Conservation (phyloP, 805 yeast species). For the Myxozyma kluyveri region DNA sequence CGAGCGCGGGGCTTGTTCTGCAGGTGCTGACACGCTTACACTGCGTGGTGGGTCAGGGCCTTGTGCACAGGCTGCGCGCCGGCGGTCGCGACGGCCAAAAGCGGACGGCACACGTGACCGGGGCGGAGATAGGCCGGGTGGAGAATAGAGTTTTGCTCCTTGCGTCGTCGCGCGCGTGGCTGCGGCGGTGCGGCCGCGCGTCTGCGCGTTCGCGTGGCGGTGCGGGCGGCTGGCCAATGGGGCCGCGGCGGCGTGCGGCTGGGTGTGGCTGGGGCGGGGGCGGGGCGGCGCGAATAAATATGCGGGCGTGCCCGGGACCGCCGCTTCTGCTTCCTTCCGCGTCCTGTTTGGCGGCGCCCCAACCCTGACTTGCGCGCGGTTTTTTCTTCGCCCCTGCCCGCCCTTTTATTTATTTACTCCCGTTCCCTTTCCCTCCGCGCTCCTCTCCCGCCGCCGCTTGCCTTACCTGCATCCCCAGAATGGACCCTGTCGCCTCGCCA, state of each 20-base stretch:
- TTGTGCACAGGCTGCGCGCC: constrained; percentile 41
- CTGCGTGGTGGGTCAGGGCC: no score
- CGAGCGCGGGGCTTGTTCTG: no score
- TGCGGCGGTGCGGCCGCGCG: constrained; percentile 6
- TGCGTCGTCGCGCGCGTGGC: not conserved
- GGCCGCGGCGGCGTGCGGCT: no score
- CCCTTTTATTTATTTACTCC: not conserved
- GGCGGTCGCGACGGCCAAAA: not conserved
- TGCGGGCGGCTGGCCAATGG: no score
- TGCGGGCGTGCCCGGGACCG: constrained; percentile 7
- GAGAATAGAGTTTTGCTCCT: not conserved
- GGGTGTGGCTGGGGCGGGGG: constrained; percentile 5
- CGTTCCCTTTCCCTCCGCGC: constrained; percentile 6
- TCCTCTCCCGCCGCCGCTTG: not conserved
- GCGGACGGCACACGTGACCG: not conserved
- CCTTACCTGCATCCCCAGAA: constrained; percentile 9
- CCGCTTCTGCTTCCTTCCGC: constrained; percentile 16
- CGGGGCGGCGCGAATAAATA: constrained; percentile 6
- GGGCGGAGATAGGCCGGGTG: constrained; percentile 32
- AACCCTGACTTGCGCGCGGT: not conserved
- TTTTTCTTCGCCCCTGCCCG: not conserved
- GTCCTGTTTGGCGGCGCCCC: not conserved
- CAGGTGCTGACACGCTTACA: no score
- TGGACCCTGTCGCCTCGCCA: constrained; percentile 16
- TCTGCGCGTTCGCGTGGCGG: constrained; percentile 9